A percentile compares a stretch with the other conserved stretches of the same genome.
Evolutionary conservation across 2,329 filamentous ascomycete species (phyloP).

Genomic region (Kalmusia sp.): DNA sequence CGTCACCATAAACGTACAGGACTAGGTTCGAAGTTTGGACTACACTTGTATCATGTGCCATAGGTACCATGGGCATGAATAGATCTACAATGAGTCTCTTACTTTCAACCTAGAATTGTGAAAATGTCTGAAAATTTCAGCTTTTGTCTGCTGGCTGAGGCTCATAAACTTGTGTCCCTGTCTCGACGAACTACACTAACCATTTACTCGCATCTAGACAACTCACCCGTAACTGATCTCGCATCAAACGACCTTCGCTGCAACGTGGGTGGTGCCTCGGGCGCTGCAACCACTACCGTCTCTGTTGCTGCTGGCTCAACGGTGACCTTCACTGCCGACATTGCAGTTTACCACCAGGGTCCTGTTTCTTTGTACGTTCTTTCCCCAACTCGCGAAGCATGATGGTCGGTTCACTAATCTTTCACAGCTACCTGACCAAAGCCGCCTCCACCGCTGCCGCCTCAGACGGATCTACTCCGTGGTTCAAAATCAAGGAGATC

Average conservation of each 20-base stretch:
- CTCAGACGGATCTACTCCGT: conserved; percentile 46
- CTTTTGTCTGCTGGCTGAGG: no score
- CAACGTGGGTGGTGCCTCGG: conserved; percentile 42
- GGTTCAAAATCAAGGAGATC: conserved; percentile 51
- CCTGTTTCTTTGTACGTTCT: conserved; percentile 37
- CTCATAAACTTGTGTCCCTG: no score
- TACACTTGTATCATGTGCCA: no score
- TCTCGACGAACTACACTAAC: no score
- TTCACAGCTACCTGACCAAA: conserved; percentile 44
- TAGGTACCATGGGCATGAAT: no score
- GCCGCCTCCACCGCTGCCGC: conserved; percentile 38
- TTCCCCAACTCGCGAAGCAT: neutral
- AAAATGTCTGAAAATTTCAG: no score
- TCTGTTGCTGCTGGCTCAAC: conserved; percentile 44
- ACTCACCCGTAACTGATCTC: conserved; percentile 46
- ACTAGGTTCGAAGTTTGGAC: no score
- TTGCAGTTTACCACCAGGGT: conserved; percentile 50
- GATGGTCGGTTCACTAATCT: neutral
- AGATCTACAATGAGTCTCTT: no score
- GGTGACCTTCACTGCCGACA: conserved; percentile 45
- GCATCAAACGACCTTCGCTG: conserved; percentile 43
- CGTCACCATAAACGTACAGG: no score
- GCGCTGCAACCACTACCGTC: conserved; percentile 39
- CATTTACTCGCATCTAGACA: no score
- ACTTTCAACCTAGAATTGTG: no score